These are phyloP conservation scores for Euphorbia celastroides DNA, from an alignment of 441 rosid species.

Conservation along the genomic window DNA sequence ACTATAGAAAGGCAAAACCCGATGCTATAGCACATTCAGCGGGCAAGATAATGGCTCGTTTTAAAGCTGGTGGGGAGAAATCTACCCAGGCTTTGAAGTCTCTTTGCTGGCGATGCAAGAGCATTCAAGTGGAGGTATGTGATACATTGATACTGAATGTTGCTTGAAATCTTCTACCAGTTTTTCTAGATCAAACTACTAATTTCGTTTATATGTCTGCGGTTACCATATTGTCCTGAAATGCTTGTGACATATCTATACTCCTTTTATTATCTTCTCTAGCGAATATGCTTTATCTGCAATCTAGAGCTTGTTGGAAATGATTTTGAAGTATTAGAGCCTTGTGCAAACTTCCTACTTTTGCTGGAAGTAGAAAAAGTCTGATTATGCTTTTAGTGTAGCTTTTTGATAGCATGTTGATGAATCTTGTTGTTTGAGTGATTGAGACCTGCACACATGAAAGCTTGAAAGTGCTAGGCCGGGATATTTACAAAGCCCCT, in stretches of 20 bases:
- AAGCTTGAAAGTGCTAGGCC: no score
- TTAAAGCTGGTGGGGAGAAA: slow-evolving; percentile 68
- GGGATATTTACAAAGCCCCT: no score
- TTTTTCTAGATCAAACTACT: background rate
- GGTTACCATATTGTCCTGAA: background rate
- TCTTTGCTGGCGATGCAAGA: slow-evolving; percentile 76
- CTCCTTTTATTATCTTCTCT: background rate
- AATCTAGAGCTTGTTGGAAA: background rate
- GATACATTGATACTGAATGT: slow-evolving; percentile 17
- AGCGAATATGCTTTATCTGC: background rate
- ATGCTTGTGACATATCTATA: background rate
- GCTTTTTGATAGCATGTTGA: background rate
- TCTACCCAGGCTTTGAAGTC: slow-evolving; percentile 61
- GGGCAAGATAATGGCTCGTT: slow-evolving; percentile 55
- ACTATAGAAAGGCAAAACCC: slow-evolving; percentile 62
- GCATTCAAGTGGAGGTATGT: slow-evolving; percentile 97
- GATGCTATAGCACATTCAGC: slow-evolving; percentile 78
- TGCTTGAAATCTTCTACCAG: background rate
- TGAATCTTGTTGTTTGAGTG: no score
- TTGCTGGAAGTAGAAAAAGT: background rate
- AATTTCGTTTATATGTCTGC: background rate
- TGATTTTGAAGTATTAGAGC: no score
- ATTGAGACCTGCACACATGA: no score
- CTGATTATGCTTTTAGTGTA: background rate
- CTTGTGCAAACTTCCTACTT: no score